Conservation (phyloP, 345 rosid genomes). For the Excoecaria cochinchinensis region DNA sequence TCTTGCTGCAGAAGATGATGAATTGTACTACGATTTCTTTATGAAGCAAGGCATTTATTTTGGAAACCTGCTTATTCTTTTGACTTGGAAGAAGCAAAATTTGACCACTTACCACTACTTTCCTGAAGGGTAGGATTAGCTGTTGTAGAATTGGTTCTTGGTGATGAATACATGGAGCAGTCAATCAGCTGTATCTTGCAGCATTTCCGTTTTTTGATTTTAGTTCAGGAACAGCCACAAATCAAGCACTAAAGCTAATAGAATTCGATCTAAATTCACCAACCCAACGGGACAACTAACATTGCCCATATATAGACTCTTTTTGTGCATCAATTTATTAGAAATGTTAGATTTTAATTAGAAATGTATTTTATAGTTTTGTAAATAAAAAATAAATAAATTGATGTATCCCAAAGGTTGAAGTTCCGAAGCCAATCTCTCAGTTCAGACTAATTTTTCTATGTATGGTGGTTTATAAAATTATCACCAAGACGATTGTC, state of each 20-base stretch:
- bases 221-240: not conserved
- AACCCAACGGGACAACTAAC: too few relatives aligned
- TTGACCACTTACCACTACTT: not conserved
- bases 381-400: too few relatives aligned
- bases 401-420: too few relatives aligned
- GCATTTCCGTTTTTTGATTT: not conserved
- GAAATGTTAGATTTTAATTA: too few relatives aligned
- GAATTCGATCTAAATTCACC: too few relatives aligned
- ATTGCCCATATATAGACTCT: too few relatives aligned
- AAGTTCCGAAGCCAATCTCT: too few relatives aligned
- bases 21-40: not conserved
- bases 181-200: not conserved
- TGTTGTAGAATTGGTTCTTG: slow-evolving; percentile 17
- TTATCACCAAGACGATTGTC: too few relatives aligned
- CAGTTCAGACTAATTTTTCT: too few relatives aligned
- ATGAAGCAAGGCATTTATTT: slow-evolving; percentile 4
- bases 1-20: not conserved
- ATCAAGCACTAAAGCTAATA: not conserved
- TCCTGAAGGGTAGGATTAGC: not conserved
- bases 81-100: slow-evolving; percentile 1
- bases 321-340: too few relatives aligned
- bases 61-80: slow-evolving; percentile 1
- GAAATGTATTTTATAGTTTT: too few relatives aligned
- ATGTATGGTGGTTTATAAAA: too few relatives aligned
- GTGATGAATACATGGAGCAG: not conserved